Conservation (phyloP, 441 rosid genomes). For the Populus hybrid region DNA sequence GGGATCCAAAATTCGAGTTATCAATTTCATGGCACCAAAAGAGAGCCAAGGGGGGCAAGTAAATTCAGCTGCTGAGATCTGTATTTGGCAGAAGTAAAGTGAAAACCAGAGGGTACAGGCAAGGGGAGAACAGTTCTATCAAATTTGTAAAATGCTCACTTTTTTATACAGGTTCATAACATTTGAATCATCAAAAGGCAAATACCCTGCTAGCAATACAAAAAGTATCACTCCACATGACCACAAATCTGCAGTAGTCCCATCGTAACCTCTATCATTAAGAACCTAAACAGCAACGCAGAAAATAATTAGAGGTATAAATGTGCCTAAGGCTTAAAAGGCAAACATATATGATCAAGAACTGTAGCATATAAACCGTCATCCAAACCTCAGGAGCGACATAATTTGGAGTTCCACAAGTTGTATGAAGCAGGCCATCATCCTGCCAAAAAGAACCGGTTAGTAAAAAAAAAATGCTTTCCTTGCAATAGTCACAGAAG, state of each 20-base stretch:
- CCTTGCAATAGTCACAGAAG: not conserved
- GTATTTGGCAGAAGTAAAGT: slow-evolving; percentile 16
- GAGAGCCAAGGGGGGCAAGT: slow-evolving; percentile 95
- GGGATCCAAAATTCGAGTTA: slow-evolving; percentile 84
- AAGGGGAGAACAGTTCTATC: slow-evolving; percentile 8
- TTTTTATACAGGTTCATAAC: slow-evolving; percentile 85
- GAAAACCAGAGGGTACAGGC: slow-evolving; percentile 15
- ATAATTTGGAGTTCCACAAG: slow-evolving; percentile 98
- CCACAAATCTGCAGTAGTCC: slow-evolving; percentile 96
- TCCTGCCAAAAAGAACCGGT: slow-evolving; percentile 45
- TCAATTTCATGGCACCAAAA: slow-evolving; percentile 71
- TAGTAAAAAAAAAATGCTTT: slow-evolving; percentile 13
- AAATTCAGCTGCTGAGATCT: slow-evolving; percentile 91
- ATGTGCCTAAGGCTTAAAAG: slow-evolving; percentile 3
- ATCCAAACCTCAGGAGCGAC: slow-evolving; percentile 89
- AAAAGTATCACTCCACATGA: slow-evolving; percentile 98
- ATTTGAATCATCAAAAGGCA: slow-evolving; percentile 97
- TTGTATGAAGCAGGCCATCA: slow-evolving; percentile 93
- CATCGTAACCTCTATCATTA: slow-evolving; percentile 93
- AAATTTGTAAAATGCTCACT: slow-evolving; percentile 53
- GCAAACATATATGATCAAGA: not conserved
- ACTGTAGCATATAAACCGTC: slow-evolving; percentile 16
- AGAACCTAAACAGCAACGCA: slow-evolving; percentile 61
- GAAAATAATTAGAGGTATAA: slow-evolving; percentile 3
- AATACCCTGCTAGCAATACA: slow-evolving; percentile 96